Percentiles rank a stretch among this genome's conserved stretches.
Evolutionary conservation across 148 eudicot genomes (phyloP).

Genomic region (Diospyros lotus): DNA sequence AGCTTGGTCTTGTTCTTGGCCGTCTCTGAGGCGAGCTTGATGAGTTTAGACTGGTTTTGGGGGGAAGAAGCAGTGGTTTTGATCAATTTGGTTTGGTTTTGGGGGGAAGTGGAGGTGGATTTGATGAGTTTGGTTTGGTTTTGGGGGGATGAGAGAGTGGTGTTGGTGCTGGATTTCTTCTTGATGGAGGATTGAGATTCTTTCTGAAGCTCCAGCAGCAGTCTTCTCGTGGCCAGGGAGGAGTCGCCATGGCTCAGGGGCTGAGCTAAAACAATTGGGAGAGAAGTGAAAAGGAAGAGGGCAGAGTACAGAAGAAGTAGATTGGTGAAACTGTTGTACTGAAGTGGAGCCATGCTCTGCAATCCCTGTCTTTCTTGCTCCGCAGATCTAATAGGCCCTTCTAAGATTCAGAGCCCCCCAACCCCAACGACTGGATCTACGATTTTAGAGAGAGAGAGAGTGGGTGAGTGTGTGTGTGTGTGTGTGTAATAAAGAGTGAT

Average conservation of each 20-base stretch:
- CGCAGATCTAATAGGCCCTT: conserved; percentile 20
- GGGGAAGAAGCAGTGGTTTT: conserved; percentile 18
- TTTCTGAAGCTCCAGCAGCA: conserved; percentile 16
- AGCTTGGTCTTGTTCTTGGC: conserved; percentile 32
- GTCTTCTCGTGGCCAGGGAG: conserved; percentile 20
- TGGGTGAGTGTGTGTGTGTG: neutral
- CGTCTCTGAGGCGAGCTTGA: conserved; percentile 22
- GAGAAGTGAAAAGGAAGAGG: conserved; percentile 23
- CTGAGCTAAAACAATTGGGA: conserved; percentile 18
- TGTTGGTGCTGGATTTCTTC: conserved; percentile 23
- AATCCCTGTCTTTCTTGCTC: neutral
- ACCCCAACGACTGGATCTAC: conserved; percentile 14
- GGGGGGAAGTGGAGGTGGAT: conserved; percentile 24
- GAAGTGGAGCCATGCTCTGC: conserved; percentile 49
- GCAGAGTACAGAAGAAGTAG: conserved; percentile 25
- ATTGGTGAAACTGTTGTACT: conserved; percentile 27
- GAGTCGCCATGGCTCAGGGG: conserved; percentile 5
- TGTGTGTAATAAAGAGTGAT: neutral
- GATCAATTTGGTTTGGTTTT: conserved; percentile 38
- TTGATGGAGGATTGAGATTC: conserved; percentile 20
- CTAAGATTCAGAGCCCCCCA: conserved; percentile 4
- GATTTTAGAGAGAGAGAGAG: conserved; percentile 2
- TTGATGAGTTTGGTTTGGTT: conserved; percentile 46
- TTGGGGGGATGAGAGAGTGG: conserved; percentile 14
- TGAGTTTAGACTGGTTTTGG: conserved; percentile 34